Evolutionary conservation across 352 stramenopile genomes (phyloP).

Genomic region (Pilasporangium apinafurcum): DNA sequence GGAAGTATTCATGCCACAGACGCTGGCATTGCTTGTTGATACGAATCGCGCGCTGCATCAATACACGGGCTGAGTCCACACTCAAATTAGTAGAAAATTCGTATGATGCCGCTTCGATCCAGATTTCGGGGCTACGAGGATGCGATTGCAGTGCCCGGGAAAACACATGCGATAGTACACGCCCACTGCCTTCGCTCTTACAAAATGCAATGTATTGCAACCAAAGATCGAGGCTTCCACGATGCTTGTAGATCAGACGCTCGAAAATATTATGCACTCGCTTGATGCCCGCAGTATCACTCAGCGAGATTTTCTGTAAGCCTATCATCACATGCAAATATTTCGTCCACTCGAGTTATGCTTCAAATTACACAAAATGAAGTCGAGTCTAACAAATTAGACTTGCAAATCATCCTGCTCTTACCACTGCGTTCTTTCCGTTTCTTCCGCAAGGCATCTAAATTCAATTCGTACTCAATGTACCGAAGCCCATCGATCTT

Average conservation of each 20-base stretch:
- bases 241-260: slow-evolving; percentile 83
- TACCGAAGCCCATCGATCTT: slow-evolving; percentile 92
- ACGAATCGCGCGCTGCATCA: slow-evolving; percentile 91
- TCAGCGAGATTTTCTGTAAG: slow-evolving; percentile 62
- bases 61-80: slow-evolving; percentile 80
- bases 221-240: slow-evolving; percentile 86
- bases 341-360: neutral
- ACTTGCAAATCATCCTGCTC: too few species aligned
- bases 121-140: slow-evolving; percentile 79
- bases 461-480: slow-evolving; percentile 91
- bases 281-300: slow-evolving; percentile 61
- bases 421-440: slow-evolving; percentile 76
- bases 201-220: slow-evolving; percentile 89
- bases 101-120: slow-evolving; percentile 88
- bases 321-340: slow-evolving; percentile 6
- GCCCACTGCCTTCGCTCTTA: slow-evolving; percentile 60
- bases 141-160: slow-evolving; percentile 83
- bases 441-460: slow-evolving; percentile 83
- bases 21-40: slow-evolving; percentile 78
- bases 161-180: slow-evolving; percentile 75
- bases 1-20: slow-evolving; percentile 90
- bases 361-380: too few species aligned
- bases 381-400: too few species aligned
- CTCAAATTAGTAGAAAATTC: slow-evolving; percentile 86
- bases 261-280: slow-evolving; percentile 86